Conservation (phyloP, 495 filamentous ascomycete genomes). For the Venustampulla echinocandica region DNA sequence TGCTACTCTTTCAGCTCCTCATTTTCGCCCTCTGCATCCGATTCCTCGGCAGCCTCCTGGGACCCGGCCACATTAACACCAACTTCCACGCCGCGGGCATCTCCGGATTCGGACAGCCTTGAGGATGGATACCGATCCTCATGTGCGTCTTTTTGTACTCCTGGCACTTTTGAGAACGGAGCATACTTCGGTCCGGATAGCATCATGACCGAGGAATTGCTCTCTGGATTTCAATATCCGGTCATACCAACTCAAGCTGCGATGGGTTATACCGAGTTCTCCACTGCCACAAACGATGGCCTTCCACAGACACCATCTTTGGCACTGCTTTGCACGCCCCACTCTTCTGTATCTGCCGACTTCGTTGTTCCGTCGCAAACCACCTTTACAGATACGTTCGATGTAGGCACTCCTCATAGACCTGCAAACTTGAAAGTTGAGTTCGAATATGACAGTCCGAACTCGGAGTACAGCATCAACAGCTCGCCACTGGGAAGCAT, state of each 20-base stretch:
- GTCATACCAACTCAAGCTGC: neutral
- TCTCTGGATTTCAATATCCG: neutral
- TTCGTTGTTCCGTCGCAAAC: slow-evolving; percentile 20
- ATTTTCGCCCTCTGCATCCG: neutral
- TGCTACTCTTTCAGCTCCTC: neutral
- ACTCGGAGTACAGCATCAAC: neutral
- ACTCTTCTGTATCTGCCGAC: slow-evolving; percentile 3
- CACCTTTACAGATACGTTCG: slow-evolving; percentile 11
- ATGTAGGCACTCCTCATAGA: neutral
- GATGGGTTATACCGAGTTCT: neutral
- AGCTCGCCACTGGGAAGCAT: neutral
- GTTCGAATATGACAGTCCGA: neutral
- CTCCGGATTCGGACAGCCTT: neutral
- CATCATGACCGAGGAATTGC: neutral
- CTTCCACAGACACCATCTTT: neutral
- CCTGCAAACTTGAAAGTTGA: neutral
- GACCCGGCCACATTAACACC: neutral
- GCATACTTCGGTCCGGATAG: neutral
- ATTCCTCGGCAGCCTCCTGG: neutral
- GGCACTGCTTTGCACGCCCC: slow-evolving; percentile 1
- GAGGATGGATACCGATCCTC: neutral
- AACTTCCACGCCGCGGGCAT: neutral
- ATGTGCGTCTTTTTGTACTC: neutral
- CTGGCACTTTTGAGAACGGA: neutral
- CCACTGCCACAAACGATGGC: neutral